Evolutionary conservation across 441 rosid species (phyloP).

Genomic region (Biscutella laevigata): DNA sequence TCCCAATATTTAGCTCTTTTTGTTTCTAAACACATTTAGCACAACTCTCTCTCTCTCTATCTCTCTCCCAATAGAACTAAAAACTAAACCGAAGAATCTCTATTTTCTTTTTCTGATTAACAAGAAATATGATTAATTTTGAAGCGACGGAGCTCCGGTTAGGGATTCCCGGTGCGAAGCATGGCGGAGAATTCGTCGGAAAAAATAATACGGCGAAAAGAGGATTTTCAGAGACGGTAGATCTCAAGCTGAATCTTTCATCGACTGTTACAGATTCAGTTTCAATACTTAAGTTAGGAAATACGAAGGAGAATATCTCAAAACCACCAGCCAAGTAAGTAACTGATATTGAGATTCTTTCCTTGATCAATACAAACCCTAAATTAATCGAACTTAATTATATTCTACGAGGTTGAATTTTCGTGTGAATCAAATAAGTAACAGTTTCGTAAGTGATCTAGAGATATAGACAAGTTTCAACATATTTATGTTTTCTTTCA

Average conservation of each 20-base stretch:
- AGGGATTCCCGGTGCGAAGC: conserved; percentile 54
- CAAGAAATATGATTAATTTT: conserved; percentile 40
- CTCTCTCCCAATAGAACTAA: not conserved
- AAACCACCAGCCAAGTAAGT: conserved; percentile 81
- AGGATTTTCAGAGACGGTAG: conserved; percentile 75
- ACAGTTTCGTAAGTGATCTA: too few species aligned
- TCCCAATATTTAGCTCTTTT: conserved; percentile 26
- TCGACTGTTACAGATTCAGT: conserved; percentile 26
- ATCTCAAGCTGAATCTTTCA: conserved; percentile 78
- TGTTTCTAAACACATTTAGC: conserved; percentile 11
- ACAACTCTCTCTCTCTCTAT: conserved; percentile 5
- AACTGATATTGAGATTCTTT: too few species aligned
- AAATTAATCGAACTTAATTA: too few species aligned
- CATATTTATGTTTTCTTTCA: too few species aligned
- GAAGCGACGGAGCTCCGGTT: conserved; percentile 80
- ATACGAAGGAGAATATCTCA: conserved; percentile 36
- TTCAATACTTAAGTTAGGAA: conserved; percentile 22
- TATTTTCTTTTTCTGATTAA: not conserved
- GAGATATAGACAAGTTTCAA: too few species aligned
- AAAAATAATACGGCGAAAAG: conserved; percentile 60
- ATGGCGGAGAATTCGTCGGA: conserved; percentile 18
- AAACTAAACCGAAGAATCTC: not conserved
- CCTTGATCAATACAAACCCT: too few species aligned
- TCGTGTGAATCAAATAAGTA: too few species aligned
- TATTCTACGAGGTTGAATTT: too few species aligned